A percentile compares a stretch with the other conserved stretches of the same genome.
These are phyloP conservation scores for Bromus sterilis DNA, from an alignment of 176 grass and related monocot species.

Conservation along the genomic window DNA sequence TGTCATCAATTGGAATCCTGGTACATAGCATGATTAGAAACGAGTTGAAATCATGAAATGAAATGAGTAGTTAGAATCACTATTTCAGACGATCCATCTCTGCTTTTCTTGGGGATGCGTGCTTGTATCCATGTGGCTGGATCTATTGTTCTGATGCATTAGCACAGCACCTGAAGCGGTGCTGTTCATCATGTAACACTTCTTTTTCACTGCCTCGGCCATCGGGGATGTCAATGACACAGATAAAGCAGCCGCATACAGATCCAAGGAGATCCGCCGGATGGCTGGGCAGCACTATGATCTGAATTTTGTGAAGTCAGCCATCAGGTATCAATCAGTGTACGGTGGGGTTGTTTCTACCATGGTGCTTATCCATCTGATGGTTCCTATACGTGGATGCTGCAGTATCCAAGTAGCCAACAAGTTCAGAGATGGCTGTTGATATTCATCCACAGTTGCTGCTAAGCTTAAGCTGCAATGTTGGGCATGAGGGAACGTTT, in stretches of 20 bases:
- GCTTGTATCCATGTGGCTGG: constrained; percentile 31
- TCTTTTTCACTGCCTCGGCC: constrained; percentile 21
- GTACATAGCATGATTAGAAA: background rate
- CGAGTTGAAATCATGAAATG: constrained; percentile 9
- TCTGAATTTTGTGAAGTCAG: constrained; percentile 40
- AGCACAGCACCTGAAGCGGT: constrained; percentile 42
- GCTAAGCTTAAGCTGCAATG: background rate
- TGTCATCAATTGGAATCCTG: background rate
- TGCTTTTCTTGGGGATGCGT: background rate
- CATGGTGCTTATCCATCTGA: constrained; percentile 20
- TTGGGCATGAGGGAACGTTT: background rate
- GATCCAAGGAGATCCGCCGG: constrained; percentile 45
- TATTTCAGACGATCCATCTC: constrained; percentile 17
- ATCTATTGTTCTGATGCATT: constrained; percentile 39
- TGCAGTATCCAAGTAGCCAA: background rate
- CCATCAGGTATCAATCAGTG: constrained; percentile 28
- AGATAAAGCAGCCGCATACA: constrained; percentile 30
- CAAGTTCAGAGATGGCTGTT: background rate
- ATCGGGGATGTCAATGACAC: constrained; percentile 30
- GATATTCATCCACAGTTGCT: background rate
- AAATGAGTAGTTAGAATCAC: constrained; percentile 15
- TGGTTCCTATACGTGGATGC: background rate
- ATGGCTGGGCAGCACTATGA: constrained; percentile 45
- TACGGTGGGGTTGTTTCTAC: constrained; percentile 22
- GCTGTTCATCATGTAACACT: constrained; percentile 40